Base-by-base conservation (phyloP, 2,329 filamentous ascomycete species). In the Pochonia chlamydosporia region DNA sequence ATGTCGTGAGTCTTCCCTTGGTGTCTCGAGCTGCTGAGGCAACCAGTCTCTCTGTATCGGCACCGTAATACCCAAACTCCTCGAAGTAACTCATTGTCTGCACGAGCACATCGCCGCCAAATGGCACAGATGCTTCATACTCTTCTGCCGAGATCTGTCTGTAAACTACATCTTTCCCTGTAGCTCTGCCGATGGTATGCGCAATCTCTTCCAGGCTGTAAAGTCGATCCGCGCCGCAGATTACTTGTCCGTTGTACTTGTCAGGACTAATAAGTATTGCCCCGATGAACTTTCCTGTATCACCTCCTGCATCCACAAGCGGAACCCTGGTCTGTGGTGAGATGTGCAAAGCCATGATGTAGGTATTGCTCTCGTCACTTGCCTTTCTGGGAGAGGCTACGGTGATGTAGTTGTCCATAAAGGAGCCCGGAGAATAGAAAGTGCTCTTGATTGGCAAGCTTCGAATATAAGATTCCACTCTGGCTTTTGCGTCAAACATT, bases 401-500 rank as follows among this genome's bases (percentile, higher is more conserved):
- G 6, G 54, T 31, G 7, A 49, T 56, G 55, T 61, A 62, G 41
- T 74, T 73, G 33, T 61, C 61, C 65, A 74, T 72, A 57, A 69
- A 75, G 40, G 57, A 66, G 0, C 66, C 71, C 0, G 66, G 61
- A 21, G 67, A 59, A 24, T 68, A 62, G 49, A 73, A 74, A 3
- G 68, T 64, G 40, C 63, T 65, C 21, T 70, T 67, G 4, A 81
- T 60, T 0, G 67, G 66, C 0, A 77, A 59, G 0, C 53, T 52
- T 10, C 73, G 71, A 45, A 81, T 78, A 52, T 81, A 78, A 23
- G 63, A 48, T 53, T 79, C 76, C 0, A 73, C 67, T 30, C 72
- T 63, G 6, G 74, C 73, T 53, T 81, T 81, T 46, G 60, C 63
- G 48, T 81, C 77, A 44, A 81, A 81, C 18, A 70, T 66, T 23